Evolutionary conservation across 1,284 basidiomycete species (phyloP), one percentile per base, ranked within the genome.

Genomic region (Heliocybe sulcata): DNA sequence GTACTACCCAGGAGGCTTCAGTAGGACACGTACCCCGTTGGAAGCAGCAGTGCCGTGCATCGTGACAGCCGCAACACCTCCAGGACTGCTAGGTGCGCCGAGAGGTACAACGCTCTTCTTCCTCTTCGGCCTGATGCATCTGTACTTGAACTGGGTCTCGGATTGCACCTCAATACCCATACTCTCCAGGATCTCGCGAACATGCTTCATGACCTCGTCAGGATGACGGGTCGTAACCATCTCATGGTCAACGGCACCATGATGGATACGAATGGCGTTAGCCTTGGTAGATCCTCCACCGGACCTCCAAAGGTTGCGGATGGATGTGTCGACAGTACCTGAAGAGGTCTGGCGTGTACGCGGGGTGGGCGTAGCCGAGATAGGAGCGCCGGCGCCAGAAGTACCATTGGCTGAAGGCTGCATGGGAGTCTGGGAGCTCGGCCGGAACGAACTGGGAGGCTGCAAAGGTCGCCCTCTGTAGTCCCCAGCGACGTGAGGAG

Each of bases 81-180:
- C 72, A 4, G 68, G 60, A 33, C 67, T 63, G 54, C 69, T 69
- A 55, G 63, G 65, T 10, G 59, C 65, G 31, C 72, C 74, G 58
- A 73, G 63, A n/a, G 69, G 73, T 62, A 69, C 56, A 59, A 60
- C 58, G 16, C 53, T 64, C 35, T 72, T 90, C 69, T 77, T 79
- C 66, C 76, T 81, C 74, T 92, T 90, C 35, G 77, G 75, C 31
- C 92, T 77, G 25, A 91, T 76, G 67, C 92, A 95, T 57, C 90
- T 77, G 64, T 87, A 87, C 77, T 92, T 95, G 76, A 83, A 97
- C 65, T 94, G 90, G 60, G 81, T 88, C 74, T 98, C 94, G 51
- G 84, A 74, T 64, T 90, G 83, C 59, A 95, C 79, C 51, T 96
- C 93, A 56, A 99, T 79, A 22, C 96, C 97, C 92, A 99, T 95